Conservation (phyloP, 164 flowering plant genomes). For the Malania oleifera region DNA sequence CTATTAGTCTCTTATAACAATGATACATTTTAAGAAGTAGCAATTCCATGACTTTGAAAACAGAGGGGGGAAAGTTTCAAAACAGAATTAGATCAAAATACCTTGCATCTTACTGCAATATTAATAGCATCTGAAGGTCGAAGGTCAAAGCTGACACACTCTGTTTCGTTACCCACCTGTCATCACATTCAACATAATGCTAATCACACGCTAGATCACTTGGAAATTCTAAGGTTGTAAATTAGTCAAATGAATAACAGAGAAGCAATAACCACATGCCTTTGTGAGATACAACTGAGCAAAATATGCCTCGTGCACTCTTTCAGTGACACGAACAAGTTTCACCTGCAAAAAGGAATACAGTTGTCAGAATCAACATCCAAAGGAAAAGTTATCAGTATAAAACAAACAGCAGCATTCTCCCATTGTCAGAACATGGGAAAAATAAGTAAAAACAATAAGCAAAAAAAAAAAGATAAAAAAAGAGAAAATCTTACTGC, state of each 20-base stretch:
- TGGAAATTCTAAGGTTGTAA: neutral
- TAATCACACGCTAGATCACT: neutral
- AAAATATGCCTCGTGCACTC: constrained; percentile 97
- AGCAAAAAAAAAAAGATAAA: neutral
- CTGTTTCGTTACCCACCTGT: constrained; percentile 63
- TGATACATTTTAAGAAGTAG: no score
- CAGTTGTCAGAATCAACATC: neutral
- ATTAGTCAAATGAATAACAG: constrained; percentile 1
- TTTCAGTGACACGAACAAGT: constrained; percentile 88
- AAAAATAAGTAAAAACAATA: neutral
- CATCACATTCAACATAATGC: neutral
- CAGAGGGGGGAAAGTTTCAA: neutral
- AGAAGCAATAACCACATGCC: constrained; percentile 28
- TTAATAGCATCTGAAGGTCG: constrained; percentile 99
- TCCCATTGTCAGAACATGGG: neutral
- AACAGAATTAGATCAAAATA: constrained; percentile 22
- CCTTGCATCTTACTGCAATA: constrained; percentile 99
- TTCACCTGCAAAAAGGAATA: constrained; percentile 50
- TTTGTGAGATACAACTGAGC: constrained; percentile 80
- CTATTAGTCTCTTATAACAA: no score
- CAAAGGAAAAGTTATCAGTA: neutral
- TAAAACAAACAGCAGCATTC: neutral
- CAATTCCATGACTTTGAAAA: neutral
- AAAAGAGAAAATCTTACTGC: constrained; percentile 34
- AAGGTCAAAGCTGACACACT: constrained; percentile 76